phyloP scores from a whole-genome alignment of 2,329 filamentous ascomycete species.

The Beauveria australis region DNA sequence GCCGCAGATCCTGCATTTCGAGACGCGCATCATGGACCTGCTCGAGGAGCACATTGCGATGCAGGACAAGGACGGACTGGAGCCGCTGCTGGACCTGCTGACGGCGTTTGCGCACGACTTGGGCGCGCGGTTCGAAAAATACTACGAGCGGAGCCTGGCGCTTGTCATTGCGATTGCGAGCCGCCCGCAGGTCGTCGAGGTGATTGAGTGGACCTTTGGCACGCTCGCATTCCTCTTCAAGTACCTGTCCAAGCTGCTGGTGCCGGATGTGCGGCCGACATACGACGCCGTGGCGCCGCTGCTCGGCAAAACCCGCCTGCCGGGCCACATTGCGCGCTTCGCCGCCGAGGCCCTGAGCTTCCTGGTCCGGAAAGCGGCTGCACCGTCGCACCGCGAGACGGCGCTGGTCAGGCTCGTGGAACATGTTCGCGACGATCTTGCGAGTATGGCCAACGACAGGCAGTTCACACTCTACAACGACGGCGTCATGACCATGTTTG shows the following conservation, averaged over 20 bases:
- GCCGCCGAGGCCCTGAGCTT: constrained; percentile 94
- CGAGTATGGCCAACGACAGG: constrained; percentile 41
- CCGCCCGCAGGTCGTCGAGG: constrained; percentile 68
- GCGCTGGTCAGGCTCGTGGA: constrained; percentile 63
- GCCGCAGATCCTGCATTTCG: constrained; percentile 84
- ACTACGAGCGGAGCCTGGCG: constrained; percentile 68
- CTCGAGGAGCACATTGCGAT: constrained; percentile 69
- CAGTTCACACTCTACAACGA: constrained; percentile 67
- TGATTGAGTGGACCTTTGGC: constrained; percentile 97
- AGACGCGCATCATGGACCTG: constrained; percentile 72
- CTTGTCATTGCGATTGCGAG: constrained; percentile 72
- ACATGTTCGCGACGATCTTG: constrained; percentile 63
- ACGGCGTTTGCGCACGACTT: constrained; percentile 93
- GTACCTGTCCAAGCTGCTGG: constrained; percentile 80
- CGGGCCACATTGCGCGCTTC: constrained; percentile 82
- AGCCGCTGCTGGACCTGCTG: constrained; percentile 80
- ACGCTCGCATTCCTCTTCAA: constrained; percentile 95
- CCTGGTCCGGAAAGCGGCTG: constrained; percentile 78
- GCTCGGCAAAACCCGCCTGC: constrained; percentile 73
- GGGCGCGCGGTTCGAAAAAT: constrained; percentile 76
- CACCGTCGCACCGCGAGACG: constrained; percentile 65
- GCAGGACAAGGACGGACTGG: constrained; percentile 70
- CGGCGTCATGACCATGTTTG: constrained; percentile 85
- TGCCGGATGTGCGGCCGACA: constrained; percentile 76
- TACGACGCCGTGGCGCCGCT: constrained; percentile 77